Evolutionary conservation across 768 basidiomycete genomes (phyloP).

Genomic region (Amyloporia xantha): DNA sequence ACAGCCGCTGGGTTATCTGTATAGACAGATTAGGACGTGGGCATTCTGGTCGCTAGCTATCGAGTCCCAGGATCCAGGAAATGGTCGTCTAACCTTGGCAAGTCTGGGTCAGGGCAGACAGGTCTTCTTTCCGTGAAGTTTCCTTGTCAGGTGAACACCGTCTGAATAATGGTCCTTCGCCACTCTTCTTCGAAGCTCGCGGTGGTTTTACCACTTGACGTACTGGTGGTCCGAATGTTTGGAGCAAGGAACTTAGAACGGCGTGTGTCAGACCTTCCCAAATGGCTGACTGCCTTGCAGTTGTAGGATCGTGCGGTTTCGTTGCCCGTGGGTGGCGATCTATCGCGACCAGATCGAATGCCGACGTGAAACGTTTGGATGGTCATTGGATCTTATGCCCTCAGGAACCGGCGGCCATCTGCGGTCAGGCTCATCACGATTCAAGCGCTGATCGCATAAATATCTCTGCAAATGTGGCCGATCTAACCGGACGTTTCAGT

Average conservation of each 20-base stretch:
- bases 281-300: neutral
- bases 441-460: neutral
- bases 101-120: neutral
- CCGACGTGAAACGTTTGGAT: constrained; percentile 3
- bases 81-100: neutral
- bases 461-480: neutral
- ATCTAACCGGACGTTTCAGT: neutral
- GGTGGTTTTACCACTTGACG: neutral
- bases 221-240: neutral
- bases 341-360: constrained; percentile 5
- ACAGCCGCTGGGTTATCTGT: neutral
- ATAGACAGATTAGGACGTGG: neutral
- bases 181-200: constrained; percentile 1
- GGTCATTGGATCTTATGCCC: constrained; percentile 7
- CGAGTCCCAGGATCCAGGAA: neutral
- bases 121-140: neutral
- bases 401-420: constrained; percentile 19
- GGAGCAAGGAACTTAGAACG: neutral
- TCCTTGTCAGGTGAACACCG: constrained; percentile 1
- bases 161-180: neutral
- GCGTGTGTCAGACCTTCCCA: neutral
- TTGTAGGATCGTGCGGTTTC: neutral
- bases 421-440: constrained; percentile 6
- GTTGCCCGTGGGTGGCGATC: neutral
- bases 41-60: neutral